Conservation (phyloP, 2,329 filamentous ascomycete species). For the Lecanicillium sp. region DNA sequence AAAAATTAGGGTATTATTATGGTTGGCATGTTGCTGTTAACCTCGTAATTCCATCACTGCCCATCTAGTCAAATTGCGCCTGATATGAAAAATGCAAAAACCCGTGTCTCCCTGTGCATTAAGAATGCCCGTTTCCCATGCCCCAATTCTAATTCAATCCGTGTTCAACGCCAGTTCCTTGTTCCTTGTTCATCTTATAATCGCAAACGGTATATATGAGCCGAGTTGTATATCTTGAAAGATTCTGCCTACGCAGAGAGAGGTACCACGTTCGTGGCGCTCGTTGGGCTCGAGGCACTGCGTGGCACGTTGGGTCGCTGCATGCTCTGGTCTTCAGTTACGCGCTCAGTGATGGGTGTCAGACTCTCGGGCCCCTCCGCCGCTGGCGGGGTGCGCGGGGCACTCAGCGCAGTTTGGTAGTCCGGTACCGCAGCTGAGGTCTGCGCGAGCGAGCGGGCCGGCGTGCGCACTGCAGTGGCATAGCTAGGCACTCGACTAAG, state of each 20-base stretch:
- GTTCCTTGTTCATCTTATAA: no score
- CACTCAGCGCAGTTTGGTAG: conserved; percentile 56
- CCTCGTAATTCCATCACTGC: no score
- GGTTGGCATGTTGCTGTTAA: no score
- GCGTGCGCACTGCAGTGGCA: conserved; percentile 63
- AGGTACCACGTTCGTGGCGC: neutral
- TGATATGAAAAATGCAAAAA: no score
- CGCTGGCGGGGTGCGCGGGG: conserved; percentile 42
- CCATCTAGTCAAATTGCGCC: no score
- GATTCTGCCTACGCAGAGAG: neutral
- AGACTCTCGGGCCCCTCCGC: conserved; percentile 27
- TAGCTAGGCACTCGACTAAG: conserved; percentile 74
- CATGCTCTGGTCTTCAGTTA: neutral
- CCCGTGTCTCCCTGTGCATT: no score
- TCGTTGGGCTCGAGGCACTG: conserved; percentile 10
- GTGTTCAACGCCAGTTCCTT: no score
- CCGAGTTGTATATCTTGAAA: neutral
- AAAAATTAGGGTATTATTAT: no score
- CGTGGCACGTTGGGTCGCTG: conserved; percentile 1
- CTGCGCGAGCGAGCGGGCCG: conserved; percentile 47
- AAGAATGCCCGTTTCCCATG: no score
- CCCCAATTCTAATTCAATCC: no score
- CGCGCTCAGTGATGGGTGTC: conserved; percentile 28
- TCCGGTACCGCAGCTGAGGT: conserved; percentile 54
- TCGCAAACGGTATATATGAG: no score